These are phyloP conservation scores for Exutisphaerella laricina DNA, from an alignment of 2,329 filamentous ascomycete species.

Conservation along the genomic window DNA sequence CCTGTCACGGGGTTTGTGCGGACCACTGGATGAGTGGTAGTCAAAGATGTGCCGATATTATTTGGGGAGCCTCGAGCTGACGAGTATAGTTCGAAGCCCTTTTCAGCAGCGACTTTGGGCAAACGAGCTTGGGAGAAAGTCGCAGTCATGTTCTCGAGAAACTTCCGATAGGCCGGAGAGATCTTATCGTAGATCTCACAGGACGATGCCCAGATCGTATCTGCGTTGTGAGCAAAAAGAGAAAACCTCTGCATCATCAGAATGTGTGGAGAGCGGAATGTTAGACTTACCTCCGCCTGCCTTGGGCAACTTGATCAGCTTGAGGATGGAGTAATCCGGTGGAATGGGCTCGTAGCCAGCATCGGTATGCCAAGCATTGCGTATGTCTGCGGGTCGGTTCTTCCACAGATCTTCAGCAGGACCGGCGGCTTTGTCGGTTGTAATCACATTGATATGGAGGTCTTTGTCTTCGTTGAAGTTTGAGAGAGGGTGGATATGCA, in stretches of 20 bases:
- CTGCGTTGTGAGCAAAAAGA: background rate
- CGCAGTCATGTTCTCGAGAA: background rate
- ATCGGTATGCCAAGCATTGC: slow-evolving; percentile 1
- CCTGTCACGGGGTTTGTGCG: slow-evolving; percentile 57
- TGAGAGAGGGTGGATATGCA: slow-evolving; percentile 57
- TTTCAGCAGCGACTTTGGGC: slow-evolving; percentile 1
- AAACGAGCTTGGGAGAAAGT: slow-evolving; percentile 1
- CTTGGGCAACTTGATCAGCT: background rate
- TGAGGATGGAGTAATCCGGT: background rate
- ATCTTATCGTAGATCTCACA: background rate
- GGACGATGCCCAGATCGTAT: background rate
- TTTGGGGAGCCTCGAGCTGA: slow-evolving; percentile 19
- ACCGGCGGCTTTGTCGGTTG: slow-evolving; percentile 1
- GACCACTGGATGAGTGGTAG: slow-evolving; percentile 45
- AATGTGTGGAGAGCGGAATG: background rate
- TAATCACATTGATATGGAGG: slow-evolving; percentile 1
- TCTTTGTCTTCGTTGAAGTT: slow-evolving; percentile 1
- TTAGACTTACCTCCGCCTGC: background rate
- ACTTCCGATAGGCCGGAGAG: background rate
- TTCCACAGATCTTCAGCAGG: slow-evolving; percentile 4
- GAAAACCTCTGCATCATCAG: background rate
- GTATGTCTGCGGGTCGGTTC: background rate
- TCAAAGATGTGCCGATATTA: slow-evolving; percentile 19
- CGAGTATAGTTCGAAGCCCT: slow-evolving; percentile 1
- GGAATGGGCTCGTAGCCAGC: background rate